Evolutionary conservation across 805 yeast species (phyloP).

Genomic region (Candida mattraensis): DNA sequence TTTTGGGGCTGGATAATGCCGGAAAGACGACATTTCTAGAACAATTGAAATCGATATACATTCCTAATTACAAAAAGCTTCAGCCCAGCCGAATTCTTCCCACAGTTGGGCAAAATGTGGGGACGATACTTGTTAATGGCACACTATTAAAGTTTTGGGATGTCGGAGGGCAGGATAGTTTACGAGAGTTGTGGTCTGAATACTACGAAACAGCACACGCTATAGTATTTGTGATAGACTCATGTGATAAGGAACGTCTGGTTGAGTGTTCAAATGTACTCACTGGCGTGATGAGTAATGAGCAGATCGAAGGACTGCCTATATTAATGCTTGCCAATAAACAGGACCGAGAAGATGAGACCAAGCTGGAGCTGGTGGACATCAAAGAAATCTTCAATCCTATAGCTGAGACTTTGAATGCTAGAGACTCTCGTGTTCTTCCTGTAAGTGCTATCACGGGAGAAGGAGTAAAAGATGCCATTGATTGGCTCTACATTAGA

Average conservation of each 20-base stretch:
- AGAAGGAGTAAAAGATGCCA: constrained; percentile 81
- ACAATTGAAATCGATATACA: constrained; percentile 56
- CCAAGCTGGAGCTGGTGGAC: constrained; percentile 70
- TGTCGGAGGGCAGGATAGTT: constrained; percentile 90
- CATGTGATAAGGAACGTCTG: constrained; percentile 79
- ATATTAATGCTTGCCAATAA: constrained; percentile 93
- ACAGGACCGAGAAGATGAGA: constrained; percentile 65
- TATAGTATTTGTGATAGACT: constrained; percentile 87
- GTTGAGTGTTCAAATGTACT: constrained; percentile 78
- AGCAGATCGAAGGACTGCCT: constrained; percentile 75
- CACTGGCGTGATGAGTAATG: constrained; percentile 55
- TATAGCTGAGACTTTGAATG: constrained; percentile 80
- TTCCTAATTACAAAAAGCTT: constrained; percentile 43
- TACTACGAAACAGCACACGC: constrained; percentile 89
- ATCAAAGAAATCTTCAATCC: constrained; percentile 81
- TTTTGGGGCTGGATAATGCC: constrained; percentile 91
- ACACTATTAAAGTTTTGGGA: constrained; percentile 84
- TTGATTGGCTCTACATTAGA: constrained; percentile 83
- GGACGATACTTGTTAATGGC: constrained; percentile 38
- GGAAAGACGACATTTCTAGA: constrained; percentile 88
- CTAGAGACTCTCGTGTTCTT: constrained; percentile 85
- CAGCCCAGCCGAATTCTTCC: constrained; percentile 73
- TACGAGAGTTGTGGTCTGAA: constrained; percentile 82
- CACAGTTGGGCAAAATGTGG: constrained; percentile 91
- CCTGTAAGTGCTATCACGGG: constrained; percentile 86